phyloP scores from a whole-genome alignment of 2,329 filamentous ascomycete species.

The Fusarium udum region DNA sequence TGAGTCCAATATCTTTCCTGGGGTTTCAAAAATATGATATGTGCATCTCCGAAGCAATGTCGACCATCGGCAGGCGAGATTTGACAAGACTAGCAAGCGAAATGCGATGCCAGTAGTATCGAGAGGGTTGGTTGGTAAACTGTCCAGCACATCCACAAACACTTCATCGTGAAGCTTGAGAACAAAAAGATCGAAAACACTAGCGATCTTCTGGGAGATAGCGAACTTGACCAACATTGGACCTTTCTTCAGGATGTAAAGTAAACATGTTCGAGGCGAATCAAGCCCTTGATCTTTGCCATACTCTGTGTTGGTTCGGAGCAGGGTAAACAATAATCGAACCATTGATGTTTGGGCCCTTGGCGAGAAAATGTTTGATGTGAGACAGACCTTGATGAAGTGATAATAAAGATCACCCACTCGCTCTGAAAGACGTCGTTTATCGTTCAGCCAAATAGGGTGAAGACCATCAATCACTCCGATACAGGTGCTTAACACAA shows the following conservation, averaged over 20 bases:
- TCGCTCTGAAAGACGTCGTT: conserved; percentile 68
- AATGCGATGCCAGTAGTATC: conserved; percentile 86
- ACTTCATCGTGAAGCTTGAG: conserved; percentile 84
- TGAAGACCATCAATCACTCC: conserved; percentile 73
- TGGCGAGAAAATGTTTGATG: conserved; percentile 74
- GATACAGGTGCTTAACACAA: conserved; percentile 73
- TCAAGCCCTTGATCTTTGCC: conserved; percentile 67
- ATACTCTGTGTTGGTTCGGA: conserved; percentile 74
- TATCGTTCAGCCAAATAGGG: conserved; percentile 68
- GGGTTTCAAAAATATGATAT: conserved; percentile 93
- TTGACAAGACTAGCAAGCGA: conserved; percentile 78
- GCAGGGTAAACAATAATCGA: conserved; percentile 73
- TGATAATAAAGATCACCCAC: conserved; percentile 83
- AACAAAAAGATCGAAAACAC: conserved; percentile 83
- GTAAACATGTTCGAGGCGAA: conserved; percentile 73
- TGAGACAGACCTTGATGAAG: conserved; percentile 74
- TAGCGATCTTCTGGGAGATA: conserved; percentile 74
- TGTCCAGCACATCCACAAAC: conserved; percentile 83
- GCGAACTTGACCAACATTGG: conserved; percentile 78
- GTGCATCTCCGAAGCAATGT: conserved; percentile 87
- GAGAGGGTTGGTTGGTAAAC: conserved; percentile 76
- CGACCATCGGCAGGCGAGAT: conserved; percentile 83
- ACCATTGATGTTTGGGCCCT: conserved; percentile 74
- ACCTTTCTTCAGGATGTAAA: conserved; percentile 74
- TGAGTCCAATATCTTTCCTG: conserved; percentile 74